Evolutionary conservation across 2,329 filamentous ascomycete genomes (phyloP).

Genomic region (Zalaria obscura): DNA sequence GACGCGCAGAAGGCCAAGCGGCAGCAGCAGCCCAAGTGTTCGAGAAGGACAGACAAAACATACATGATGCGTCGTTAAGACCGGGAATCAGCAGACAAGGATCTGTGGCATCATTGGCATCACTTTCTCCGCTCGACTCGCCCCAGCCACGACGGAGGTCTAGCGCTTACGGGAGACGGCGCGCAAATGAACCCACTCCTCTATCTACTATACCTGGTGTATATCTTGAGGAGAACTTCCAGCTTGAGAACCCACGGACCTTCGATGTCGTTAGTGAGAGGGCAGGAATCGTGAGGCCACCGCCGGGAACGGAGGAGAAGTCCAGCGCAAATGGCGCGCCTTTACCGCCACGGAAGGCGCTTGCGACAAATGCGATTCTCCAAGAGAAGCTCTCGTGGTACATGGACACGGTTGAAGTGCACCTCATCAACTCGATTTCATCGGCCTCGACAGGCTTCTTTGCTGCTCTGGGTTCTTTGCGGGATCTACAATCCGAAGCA

Average conservation of each 20-base stretch:
- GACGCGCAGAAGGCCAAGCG: slow-evolving; percentile 60
- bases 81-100: slow-evolving; percentile 13
- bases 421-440: slow-evolving; percentile 91
- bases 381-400: slow-evolving; percentile 99
- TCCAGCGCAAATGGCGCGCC: slow-evolving; percentile 44
- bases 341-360: slow-evolving; percentile 53
- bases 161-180: slow-evolving; percentile 40
- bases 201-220: slow-evolving; percentile 83
- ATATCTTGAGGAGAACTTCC: slow-evolving; percentile 92
- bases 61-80: slow-evolving; percentile 21
- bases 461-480: slow-evolving; percentile 76
- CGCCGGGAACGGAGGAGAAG: slow-evolving; percentile 30
- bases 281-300: slow-evolving; percentile 78
- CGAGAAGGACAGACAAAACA: slow-evolving; percentile 24
- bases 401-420: slow-evolving; percentile 97
- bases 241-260: slow-evolving; percentile 85
- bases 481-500: slow-evolving; percentile 82
- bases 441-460: slow-evolving; percentile 95
- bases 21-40: slow-evolving; percentile 20
- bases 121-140: slow-evolving; percentile 29
- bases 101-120: slow-evolving; percentile 22
- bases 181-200: slow-evolving; percentile 61
- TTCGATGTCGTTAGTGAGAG: slow-evolving; percentile 95
- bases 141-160: slow-evolving; percentile 36
- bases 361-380: slow-evolving; percentile 91